Base-by-base conservation (phyloP, 371 early-diverging fungal species). In the Cokeromyces recurvatus region DNA sequence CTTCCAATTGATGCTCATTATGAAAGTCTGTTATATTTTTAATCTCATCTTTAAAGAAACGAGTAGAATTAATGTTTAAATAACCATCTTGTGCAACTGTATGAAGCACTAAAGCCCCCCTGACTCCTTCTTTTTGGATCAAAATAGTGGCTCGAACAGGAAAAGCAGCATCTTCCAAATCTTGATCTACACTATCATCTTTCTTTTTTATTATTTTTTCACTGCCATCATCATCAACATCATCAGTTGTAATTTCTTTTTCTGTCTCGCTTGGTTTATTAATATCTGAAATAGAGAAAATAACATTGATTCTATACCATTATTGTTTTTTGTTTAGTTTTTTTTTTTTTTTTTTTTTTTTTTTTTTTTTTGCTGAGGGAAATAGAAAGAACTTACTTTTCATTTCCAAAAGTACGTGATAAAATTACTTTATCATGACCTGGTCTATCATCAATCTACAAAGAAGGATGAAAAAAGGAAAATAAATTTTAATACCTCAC, bases 261-360 rank as follows among this genome's bases (percentile, higher is more conserved):
- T 44, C 36, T 32, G 53, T 54, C 34, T 68, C 75, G n/a, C 81
- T 82, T 20, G 61, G 59, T 41, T 75, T 66, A 54, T 76, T 77
- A 45, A 90, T 74, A 44, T 90, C 86, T 55, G 87, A 85, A 38
- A 87, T 86, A 34, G 84, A 84, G 70, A 91, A 90, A 20, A 79
- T 62, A 22, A 88, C 77, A 25, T 79, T 73, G 59, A 91, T 88
- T 42, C 79, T 83, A 61, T 22, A 29, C 5, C 29, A 29, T 29
- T 8, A 29, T 11, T 5, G 29, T 11, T 29, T 9, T 32, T 17
- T 16, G 32, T n/a, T 4, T 12, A 15, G 11, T 38, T 31, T 31
- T 17, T 7, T 27, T 29, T 29, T 11, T 23, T 25, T 16, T 37
- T 25, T 42, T 14, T 9, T 25, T 25, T 14, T 14, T 35, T 32